Conservation (phyloP, 2,329 filamentous ascomycete genomes). For the Leptographium galeiforme region DNA sequence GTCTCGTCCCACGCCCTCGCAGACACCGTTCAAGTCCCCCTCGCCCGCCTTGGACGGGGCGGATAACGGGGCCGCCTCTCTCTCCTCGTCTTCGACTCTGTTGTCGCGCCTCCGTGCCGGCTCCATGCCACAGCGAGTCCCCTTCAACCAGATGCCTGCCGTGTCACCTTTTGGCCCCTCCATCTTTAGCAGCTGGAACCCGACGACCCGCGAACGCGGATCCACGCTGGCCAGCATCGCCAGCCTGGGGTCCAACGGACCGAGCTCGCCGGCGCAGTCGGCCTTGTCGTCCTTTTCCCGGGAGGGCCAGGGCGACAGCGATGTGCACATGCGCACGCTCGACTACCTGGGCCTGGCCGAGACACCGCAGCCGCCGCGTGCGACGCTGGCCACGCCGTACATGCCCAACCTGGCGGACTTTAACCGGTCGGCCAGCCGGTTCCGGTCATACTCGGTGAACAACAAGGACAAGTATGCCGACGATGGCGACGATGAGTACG, state of each 20-base stretch:
- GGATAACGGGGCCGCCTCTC: slow-evolving; percentile 15
- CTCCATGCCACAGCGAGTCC: slow-evolving; percentile 82
- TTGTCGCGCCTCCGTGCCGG: slow-evolving; percentile 80
- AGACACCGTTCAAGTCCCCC: slow-evolving; percentile 69
- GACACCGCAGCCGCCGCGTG: slow-evolving; percentile 69
- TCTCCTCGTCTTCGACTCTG: slow-evolving; percentile 51
- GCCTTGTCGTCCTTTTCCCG: slow-evolving; percentile 77
- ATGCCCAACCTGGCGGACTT: slow-evolving; percentile 64
- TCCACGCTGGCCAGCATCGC: slow-evolving; percentile 72
- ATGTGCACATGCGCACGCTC: slow-evolving; percentile 78
- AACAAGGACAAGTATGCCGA: slow-evolving; percentile 96
- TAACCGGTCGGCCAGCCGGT: slow-evolving; percentile 68
- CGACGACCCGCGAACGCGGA: slow-evolving; percentile 61
- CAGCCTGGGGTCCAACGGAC: slow-evolving; percentile 82
- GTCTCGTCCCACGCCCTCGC: slow-evolving; percentile 72
- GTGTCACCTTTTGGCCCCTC: slow-evolving; percentile 72
- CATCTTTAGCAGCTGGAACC: slow-evolving; percentile 81
- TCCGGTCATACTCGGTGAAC: slow-evolving; percentile 96
- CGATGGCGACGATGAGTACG: slow-evolving; percentile 67
- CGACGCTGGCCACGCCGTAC: slow-evolving; percentile 61
- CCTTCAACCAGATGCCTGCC: slow-evolving; percentile 40
- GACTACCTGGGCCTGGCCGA: slow-evolving; percentile 94
- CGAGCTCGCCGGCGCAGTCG: slow-evolving; percentile 75
- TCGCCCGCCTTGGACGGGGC: slow-evolving; percentile 39
- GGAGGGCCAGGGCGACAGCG: slow-evolving; percentile 72